Base-by-base conservation (phyloP, 805 yeast genomes). In the Jamesozyma gamospora region DNA sequence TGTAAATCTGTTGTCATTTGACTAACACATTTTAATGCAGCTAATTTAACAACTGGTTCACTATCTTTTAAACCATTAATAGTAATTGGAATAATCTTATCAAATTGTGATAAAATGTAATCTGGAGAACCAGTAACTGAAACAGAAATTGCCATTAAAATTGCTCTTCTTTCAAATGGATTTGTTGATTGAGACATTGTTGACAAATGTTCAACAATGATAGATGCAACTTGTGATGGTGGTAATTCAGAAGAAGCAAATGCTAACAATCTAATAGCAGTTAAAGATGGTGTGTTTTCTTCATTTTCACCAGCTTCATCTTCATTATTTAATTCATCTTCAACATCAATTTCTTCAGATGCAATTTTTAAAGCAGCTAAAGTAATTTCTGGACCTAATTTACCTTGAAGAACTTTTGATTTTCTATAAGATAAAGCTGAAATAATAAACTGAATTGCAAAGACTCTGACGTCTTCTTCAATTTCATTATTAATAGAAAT, bases 51-150 rank as follows among this genome's bases (percentile, higher is more conserved):
- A 37, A 79, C 62, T 35, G 79, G 67, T 51, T 82, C 79, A 14
- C 73, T 47, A 60, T 86, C 95, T 55, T 79, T 78, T 55, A 92
- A 71, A 49, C 96, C 96, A 37, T 71, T 64, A 39, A 83, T 71
- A 35, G 90, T 65, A 42, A 78, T 73, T 37, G 86, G 85, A 39
- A 87, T 72, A 46, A 92, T 66, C 55, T 78, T 79, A 43, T 74
- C 73, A 44, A 88, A 65, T 57, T 87, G 90, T 35, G 81, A 71
- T 35, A 87, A 74, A 53, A 83, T 73, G 62, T 72, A 90, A 57
- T 92, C 99, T 46, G 97, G 97, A 32, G 97, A 90, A 59, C 97
- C 98, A 47, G 82, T 75, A 34, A 83, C 83, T 38, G 90, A 77
- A 41, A 77, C 84, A 52, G 94, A 86, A 46, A 92, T 67, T 27